Conservation (phyloP, 371 early-diverging fungal species). For the Entomophthora muscae region DNA sequence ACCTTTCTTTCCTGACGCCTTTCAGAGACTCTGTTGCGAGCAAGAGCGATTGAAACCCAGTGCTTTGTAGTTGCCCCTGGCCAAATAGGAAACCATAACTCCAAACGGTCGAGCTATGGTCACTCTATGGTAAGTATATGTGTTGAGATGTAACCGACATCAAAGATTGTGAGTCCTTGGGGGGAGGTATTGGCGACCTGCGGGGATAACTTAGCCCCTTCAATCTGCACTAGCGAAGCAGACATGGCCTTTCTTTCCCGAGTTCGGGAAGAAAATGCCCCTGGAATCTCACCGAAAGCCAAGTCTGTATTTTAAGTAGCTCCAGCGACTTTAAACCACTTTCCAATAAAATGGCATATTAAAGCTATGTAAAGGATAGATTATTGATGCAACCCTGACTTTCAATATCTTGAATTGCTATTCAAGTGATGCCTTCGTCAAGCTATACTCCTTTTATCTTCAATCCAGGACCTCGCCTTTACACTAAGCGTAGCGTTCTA, state of each 20-base stretch:
- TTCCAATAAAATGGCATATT: too few relatives aligned
- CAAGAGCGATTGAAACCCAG: slow-evolving; percentile 78
- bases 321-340: too few relatives aligned
- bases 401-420: too few relatives aligned
- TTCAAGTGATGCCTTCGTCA: too few relatives aligned
- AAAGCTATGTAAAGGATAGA: too few relatives aligned
- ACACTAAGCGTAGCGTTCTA: too few relatives aligned
- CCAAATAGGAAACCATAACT: slow-evolving; percentile 59
- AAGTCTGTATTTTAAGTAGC: slow-evolving; percentile 53
- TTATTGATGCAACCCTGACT: too few relatives aligned
- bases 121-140: slow-evolving; percentile 57
- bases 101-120: slow-evolving; percentile 53
- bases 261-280: slow-evolving; percentile 53
- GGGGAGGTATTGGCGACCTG: slow-evolving; percentile 47
- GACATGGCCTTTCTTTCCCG: slow-evolving; percentile 35
- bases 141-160: neutral
- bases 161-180: slow-evolving; percentile 50
- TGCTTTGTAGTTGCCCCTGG: slow-evolving; percentile 44
- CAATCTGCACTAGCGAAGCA: slow-evolving; percentile 39
- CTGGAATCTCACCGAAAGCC: slow-evolving; percentile 42
- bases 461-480: too few relatives aligned
- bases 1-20: too few relatives aligned
- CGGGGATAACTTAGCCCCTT: slow-evolving; percentile 20
- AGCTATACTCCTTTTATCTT: too few relatives aligned
- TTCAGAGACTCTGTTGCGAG: slow-evolving; percentile 54